Evolutionary conservation across 1,284 basidiomycete genomes (phyloP).

Genomic region (Singerocomus inundabilis): DNA sequence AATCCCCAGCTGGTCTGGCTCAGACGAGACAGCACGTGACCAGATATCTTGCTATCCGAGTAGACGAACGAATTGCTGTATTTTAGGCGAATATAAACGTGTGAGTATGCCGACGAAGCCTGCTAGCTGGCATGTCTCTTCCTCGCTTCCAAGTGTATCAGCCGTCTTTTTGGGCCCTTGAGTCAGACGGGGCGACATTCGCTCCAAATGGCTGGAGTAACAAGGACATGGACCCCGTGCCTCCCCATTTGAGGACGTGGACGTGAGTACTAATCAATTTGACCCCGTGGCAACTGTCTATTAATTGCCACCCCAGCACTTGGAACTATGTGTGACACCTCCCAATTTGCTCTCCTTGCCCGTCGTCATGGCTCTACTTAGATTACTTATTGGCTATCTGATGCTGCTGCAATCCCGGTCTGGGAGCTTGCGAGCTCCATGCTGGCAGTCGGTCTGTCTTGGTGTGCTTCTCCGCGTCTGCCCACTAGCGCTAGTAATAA

Average conservation of each 20-base stretch:
- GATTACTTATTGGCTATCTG: constrained; percentile 34
- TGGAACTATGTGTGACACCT: constrained; percentile 27
- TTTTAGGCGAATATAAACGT: neutral
- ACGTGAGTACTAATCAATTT: constrained; percentile 24
- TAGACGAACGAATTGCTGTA: too few relatives aligned
- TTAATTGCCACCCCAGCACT: constrained; percentile 14
- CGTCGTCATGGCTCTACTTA: constrained; percentile 1
- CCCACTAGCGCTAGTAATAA: neutral
- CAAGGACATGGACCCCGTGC: constrained; percentile 73
- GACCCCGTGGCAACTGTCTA: neutral
- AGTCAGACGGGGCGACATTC: constrained; percentile 47
- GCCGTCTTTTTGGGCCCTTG: constrained; percentile 38
- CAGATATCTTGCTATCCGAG: neutral
- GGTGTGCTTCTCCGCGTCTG: constrained; percentile 31
- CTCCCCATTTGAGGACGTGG: constrained; percentile 59
- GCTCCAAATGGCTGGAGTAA: constrained; percentile 61
- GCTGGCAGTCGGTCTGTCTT: constrained; percentile 52
- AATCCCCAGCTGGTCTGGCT: constrained; percentile 15
- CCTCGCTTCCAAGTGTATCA: constrained; percentile 6
- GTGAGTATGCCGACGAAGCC: neutral
- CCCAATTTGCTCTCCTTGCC: neutral
- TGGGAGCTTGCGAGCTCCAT: constrained; percentile 50
- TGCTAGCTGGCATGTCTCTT: constrained; percentile 1
- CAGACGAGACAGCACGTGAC: constrained; percentile 27
- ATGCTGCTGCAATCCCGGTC: constrained; percentile 41